Evolutionary conservation across 2,329 filamentous ascomycete species (phyloP).

Genomic region (Ceratocystis huliohia): DNA sequence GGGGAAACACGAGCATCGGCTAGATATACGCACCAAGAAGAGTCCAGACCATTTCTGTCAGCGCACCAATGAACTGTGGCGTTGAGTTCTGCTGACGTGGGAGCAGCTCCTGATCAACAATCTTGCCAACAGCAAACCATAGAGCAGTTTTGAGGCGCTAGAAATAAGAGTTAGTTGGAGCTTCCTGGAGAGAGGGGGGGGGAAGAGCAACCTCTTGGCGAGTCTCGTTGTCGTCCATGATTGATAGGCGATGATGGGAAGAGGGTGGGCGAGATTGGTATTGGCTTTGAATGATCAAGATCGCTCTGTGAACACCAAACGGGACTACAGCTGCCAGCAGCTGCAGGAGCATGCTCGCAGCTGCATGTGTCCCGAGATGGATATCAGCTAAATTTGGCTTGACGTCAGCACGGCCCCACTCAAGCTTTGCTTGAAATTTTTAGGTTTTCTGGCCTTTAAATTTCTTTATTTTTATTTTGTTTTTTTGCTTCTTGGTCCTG

Average conservation of each 20-base stretch:
- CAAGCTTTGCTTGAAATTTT: background rate
- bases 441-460: slow-evolving; percentile 7
- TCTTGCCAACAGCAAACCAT: slow-evolving; percentile 74
- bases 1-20: background rate
- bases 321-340: background rate
- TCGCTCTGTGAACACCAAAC: background rate
- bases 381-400: background rate
- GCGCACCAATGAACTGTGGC: slow-evolving; percentile 74
- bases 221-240: slow-evolving; percentile 20
- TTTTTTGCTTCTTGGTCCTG: background rate
- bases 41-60: slow-evolving; percentile 78
- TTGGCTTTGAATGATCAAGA: background rate
- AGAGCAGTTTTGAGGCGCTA: slow-evolving; percentile 74
- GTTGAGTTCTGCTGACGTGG: slow-evolving; percentile 62
- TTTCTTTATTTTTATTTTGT: slow-evolving; percentile 2
- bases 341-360: background rate
- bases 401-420: slow-evolving; percentile 5
- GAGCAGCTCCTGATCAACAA: slow-evolving; percentile 69
- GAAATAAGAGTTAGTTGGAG: background rate
- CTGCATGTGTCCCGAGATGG: background rate
- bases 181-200: background rate
- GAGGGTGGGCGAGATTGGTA: background rate
- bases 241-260: background rate
- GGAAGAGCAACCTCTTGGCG: slow-evolving; percentile 15
- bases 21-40: slow-evolving; percentile 54